Evolutionary conservation across 139 green algal species (phyloP).

Genomic region (Micromonas commoda): DNA sequence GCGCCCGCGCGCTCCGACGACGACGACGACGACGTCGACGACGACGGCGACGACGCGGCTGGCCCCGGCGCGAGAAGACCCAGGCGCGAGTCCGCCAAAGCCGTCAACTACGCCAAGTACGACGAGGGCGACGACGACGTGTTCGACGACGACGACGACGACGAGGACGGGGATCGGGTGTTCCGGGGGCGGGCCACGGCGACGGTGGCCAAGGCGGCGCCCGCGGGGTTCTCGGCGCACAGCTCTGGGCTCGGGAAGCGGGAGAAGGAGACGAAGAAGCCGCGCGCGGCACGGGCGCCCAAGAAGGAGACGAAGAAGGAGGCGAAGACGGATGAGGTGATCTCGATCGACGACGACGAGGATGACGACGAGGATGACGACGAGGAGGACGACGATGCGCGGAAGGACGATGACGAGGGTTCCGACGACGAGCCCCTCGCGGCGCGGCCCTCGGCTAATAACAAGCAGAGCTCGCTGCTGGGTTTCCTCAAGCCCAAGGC

Average conservation of each 20-base stretch:
- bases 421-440: slow-evolving; percentile 8
- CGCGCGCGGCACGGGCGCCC: too few species aligned
- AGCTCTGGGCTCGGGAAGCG: not conserved
- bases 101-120: not conserved
- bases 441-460: not conserved
- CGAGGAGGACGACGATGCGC: not conserved
- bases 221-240: too few species aligned
- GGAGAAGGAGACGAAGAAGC: not conserved
- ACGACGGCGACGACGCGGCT: not conserved
- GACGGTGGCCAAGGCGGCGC: too few species aligned
- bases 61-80: not conserved
- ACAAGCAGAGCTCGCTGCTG: not conserved
- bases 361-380: not conserved
- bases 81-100: slow-evolving; percentile 6
- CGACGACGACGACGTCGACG: slow-evolving; percentile 1
- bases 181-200: not conserved
- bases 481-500: not conserved
- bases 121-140: not conserved
- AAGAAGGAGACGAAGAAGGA: not conserved
- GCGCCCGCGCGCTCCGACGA: too few species aligned
- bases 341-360: not conserved
- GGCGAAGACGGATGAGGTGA: not conserved
- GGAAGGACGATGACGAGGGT: not conserved
- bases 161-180: not conserved
- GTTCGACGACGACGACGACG: slow-evolving; percentile 17